Evolutionary conservation across 768 basidiomycete species (phyloP).

Genomic region (Sporobolomyces roseus): DNA sequence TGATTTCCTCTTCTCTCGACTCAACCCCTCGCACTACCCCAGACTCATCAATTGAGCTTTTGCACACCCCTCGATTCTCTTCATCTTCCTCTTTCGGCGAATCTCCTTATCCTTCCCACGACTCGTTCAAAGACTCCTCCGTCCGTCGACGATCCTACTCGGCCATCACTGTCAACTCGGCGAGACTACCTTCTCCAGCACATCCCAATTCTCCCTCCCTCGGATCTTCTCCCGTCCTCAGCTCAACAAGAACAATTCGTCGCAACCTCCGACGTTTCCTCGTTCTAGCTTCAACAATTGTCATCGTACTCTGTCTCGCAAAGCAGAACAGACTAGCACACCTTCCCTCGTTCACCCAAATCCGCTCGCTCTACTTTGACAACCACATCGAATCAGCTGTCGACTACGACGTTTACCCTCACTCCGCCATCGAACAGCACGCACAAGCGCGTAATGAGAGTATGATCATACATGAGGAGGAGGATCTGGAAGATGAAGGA

Average conservation of each 20-base stretch:
- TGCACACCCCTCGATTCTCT: neutral
- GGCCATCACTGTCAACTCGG: neutral
- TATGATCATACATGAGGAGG: too few species aligned
- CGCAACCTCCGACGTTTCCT: too few species aligned
- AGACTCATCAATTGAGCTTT: neutral
- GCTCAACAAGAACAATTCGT: neutral
- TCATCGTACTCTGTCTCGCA: too few species aligned
- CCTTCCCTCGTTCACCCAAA: too few species aligned
- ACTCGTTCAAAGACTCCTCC: neutral
- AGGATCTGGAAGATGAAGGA: too few species aligned
- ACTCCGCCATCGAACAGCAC: too few species aligned
- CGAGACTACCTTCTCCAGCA: neutral
- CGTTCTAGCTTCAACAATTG: too few species aligned
- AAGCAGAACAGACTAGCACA: too few species aligned
- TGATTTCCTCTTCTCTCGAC: neutral
- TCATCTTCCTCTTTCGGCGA: neutral
- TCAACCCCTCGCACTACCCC: slow-evolving; percentile 1
- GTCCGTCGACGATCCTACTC: slow-evolving; percentile 1
- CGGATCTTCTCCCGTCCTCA: neutral
- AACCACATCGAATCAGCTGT: too few species aligned
- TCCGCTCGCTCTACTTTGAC: too few species aligned
- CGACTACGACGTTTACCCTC: too few species aligned
- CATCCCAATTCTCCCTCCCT: neutral
- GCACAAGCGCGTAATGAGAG: too few species aligned
- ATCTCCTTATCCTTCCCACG: neutral